These are phyloP conservation scores for Syzygium aromaticum DNA, from an alignment of 345 rosid species.

Conservation along the genomic window DNA sequence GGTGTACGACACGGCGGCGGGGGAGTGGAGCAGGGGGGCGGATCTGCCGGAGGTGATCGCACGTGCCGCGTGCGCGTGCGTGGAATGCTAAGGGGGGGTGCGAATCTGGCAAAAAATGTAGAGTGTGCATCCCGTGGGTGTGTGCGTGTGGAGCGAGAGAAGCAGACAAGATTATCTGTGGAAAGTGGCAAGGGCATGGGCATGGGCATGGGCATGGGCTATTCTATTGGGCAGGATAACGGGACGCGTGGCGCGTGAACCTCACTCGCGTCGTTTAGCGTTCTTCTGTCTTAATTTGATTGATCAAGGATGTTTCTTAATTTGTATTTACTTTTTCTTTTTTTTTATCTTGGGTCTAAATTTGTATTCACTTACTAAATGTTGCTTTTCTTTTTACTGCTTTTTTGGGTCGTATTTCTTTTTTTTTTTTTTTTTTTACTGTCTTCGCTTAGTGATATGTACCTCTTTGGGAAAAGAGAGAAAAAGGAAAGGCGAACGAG, in stretches of 20 bases:
- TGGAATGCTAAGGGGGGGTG: slow-evolving; percentile 25
- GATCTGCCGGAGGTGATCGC: slow-evolving; percentile 58
- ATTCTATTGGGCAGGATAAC: background rate
- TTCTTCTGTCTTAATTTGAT: background rate
- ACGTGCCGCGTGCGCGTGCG: slow-evolving; percentile 83
- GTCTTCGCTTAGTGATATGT: background rate
- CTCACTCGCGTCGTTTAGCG: background rate
- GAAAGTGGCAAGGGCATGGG: background rate
- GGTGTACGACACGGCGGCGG: slow-evolving; percentile 42
- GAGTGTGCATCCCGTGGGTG: background rate
- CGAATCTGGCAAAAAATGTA: too few species aligned
- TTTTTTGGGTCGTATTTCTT: too few species aligned
- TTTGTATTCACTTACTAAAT: background rate
- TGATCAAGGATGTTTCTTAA: background rate
- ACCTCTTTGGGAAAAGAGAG: background rate
- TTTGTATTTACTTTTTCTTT: background rate
- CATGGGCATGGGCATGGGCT: too few species aligned
- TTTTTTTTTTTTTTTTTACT: background rate
- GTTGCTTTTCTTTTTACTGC: background rate
- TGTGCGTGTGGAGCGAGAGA: background rate
- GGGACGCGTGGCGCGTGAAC: background rate
- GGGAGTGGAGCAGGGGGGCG: slow-evolving; percentile 73
- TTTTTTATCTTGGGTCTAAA: background rate
- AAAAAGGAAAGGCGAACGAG: too few species aligned
- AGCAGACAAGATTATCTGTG: background rate